Evolutionary conservation across 805 yeast genomes (phyloP).

Genomic region (Saccharomyces paradoxus): DNA sequence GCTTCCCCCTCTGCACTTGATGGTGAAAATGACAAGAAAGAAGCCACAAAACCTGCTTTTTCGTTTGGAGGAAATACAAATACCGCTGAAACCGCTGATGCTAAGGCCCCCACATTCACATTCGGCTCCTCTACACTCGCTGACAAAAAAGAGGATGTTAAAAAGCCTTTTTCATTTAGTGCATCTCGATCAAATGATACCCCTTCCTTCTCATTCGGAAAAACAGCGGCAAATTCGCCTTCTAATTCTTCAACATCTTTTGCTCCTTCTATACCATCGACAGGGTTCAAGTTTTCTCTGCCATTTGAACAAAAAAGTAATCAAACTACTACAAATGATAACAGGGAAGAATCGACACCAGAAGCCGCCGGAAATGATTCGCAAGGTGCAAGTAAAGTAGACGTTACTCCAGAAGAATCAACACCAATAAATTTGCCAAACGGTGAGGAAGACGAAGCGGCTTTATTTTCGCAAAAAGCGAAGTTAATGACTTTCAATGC

Average conservation of each 20-base stretch:
- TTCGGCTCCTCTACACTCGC: constrained; percentile 8
- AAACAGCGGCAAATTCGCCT: constrained; percentile 13
- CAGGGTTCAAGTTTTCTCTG: constrained; percentile 28
- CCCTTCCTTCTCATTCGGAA: constrained; percentile 25
- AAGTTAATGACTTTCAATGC: constrained; percentile 58
- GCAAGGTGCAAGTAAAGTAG: constrained; percentile 35
- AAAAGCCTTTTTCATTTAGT: constrained; percentile 28
- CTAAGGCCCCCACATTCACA: constrained; percentile 9
- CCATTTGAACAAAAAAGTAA: constrained; percentile 26
- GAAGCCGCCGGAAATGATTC: constrained; percentile 19
- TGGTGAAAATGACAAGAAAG: neutral
- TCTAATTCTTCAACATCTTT: constrained; percentile 4
- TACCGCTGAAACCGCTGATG: neutral
- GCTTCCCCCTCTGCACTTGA: constrained; percentile 18
- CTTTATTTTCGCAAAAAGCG: constrained; percentile 55
- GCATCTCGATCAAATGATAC: constrained; percentile 11
- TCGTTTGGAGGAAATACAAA: constrained; percentile 7
- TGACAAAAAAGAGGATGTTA: constrained; percentile 1
- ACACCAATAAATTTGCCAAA: constrained; percentile 41
- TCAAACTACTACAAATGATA: constrained; percentile 9
- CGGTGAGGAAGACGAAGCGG: constrained; percentile 80
- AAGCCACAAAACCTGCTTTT: constrained; percentile 12
- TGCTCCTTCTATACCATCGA: constrained; percentile 18
- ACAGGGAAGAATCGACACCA: constrained; percentile 11
- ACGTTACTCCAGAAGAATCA: constrained; percentile 43